Conservation (phyloP, 108 stramenopile genomes). For the Bacterosira constricta region DNA sequence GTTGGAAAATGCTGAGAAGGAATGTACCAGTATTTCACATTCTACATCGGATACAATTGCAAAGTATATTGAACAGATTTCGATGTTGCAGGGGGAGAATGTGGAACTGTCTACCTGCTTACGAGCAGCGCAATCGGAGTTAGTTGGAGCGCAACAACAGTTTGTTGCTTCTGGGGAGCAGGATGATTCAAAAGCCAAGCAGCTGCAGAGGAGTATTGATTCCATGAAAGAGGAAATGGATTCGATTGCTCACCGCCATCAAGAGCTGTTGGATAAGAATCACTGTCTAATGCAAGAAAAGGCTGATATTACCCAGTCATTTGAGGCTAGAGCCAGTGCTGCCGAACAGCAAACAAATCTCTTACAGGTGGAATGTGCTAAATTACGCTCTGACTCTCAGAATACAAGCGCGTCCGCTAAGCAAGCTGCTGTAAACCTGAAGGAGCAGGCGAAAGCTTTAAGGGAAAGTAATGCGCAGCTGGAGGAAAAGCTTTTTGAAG, state of each 20-base stretch:
- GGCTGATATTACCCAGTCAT: not conserved
- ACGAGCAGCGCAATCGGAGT: not conserved
- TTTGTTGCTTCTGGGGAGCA: too few relatives aligned
- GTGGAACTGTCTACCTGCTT: constrained; percentile 30
- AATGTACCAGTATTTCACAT: not conserved
- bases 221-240: constrained; percentile 17
- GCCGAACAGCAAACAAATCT: constrained; percentile 17
- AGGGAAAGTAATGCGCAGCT: constrained; percentile 17
- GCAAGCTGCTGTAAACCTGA: constrained; percentile 21
- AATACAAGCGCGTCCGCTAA: constrained; percentile 6
- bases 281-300: constrained; percentile 18
- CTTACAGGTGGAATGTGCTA: constrained; percentile 2
- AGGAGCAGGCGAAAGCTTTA: constrained; percentile 26
- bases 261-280: constrained; percentile 18
- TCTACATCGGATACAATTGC: constrained; percentile 16
- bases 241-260: constrained; percentile 6
- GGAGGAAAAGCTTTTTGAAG: constrained; percentile 36
- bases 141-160: not conserved
- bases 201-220: constrained; percentile 21
- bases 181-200: not conserved
- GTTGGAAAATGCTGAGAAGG: constrained; percentile 23
- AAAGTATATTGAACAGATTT: constrained; percentile 26
- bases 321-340: constrained; percentile 17
- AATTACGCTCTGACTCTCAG: constrained; percentile 12
- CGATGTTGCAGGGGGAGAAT: constrained; percentile 28